Conservation (phyloP, 345 rosid genomes). For the Euphorbia pulcherrima region DNA sequence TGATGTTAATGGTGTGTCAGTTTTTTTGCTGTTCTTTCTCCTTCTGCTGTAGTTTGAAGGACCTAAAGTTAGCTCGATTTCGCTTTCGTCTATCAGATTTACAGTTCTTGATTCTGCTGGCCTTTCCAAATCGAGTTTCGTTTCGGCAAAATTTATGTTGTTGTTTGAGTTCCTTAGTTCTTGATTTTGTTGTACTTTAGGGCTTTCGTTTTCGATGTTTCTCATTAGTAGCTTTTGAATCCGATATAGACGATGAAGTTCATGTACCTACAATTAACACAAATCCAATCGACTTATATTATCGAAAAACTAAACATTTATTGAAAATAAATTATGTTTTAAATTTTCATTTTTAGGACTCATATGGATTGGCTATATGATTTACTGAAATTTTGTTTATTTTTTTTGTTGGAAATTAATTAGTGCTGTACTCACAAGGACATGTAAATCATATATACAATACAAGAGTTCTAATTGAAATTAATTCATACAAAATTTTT, state of each 20-base stretch:
- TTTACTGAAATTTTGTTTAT: too few species aligned
- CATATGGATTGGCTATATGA: too few species aligned
- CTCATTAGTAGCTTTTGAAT: conserved; percentile 79
- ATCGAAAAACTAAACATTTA: too few species aligned
- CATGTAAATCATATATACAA: too few species aligned
- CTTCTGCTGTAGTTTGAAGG: conserved; percentile 39
- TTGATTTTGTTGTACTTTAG: conserved; percentile 3
- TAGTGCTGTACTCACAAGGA: too few species aligned
- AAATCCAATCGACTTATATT: too few species aligned
- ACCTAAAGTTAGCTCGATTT: conserved; percentile 83
- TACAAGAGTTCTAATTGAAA: too few species aligned
- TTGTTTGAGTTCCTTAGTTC: conserved; percentile 20
- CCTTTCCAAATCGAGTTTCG: conserved; percentile 33
- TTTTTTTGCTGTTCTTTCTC: conserved; percentile 41
- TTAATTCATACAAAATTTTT: too few species aligned
- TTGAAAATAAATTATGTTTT: too few species aligned
- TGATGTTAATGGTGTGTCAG: conserved; percentile 35
- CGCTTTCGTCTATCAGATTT: conserved; percentile 65
- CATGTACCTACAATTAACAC: conserved; percentile 63
- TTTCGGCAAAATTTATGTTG: conserved; percentile 24
- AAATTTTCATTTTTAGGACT: too few species aligned
- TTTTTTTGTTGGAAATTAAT: too few species aligned
- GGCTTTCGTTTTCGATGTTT: conserved; percentile 34
- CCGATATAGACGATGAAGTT: conserved; percentile 83
- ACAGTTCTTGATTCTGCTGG: conserved; percentile 29